phyloP scores from a whole-genome alignment of 768 basidiomycete genomes.

The Strobilomyces dryophilus region DNA sequence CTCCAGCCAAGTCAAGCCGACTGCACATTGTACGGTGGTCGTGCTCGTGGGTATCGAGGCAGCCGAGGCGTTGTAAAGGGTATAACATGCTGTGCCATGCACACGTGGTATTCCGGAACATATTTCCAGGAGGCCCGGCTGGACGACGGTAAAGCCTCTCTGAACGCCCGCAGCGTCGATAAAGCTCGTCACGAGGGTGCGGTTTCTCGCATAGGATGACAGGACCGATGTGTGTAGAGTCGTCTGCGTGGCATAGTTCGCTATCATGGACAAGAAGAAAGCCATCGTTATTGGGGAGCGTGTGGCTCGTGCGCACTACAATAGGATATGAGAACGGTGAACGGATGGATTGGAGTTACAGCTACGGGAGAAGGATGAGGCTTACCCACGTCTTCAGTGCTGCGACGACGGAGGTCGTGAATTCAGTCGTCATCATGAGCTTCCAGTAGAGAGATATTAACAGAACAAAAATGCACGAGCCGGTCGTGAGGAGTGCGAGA shows the following conservation, averaged over 20 bases:
- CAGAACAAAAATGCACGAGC: conserved; percentile 3
- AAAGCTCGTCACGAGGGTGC: conserved; percentile 30
- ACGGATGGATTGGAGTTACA: neutral
- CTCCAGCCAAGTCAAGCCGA: conserved; percentile 43
- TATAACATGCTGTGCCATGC: conserved; percentile 18
- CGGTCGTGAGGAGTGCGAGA: conserved; percentile 13
- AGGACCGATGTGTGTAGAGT: conserved; percentile 39
- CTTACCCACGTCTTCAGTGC: conserved; percentile 14
- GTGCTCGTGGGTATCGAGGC: conserved; percentile 1
- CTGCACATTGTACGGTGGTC: conserved; percentile 32
- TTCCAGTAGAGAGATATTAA: neutral
- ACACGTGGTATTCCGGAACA: conserved; percentile 40
- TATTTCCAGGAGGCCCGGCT: conserved; percentile 19
- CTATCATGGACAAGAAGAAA: conserved; percentile 46
- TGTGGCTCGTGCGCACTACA: conserved; percentile 45
- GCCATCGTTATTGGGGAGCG: conserved; percentile 45
- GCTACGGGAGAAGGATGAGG: neutral
- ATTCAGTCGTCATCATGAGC: neutral
- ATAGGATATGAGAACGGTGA: neutral
- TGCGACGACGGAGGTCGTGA: neutral
- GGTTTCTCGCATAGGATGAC: conserved; percentile 34
- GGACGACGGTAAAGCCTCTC: conserved; percentile 21
- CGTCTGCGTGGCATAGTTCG: conserved; percentile 39
- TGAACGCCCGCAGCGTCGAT: conserved; percentile 27
- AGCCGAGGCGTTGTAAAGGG: conserved; percentile 12